A percentile compares a stretch with the other conserved stretches of the same genome.
Evolutionary conservation across 352 stramenopile genomes (phyloP).

Genomic region (Stephanocyclus meneghinianus): DNA sequence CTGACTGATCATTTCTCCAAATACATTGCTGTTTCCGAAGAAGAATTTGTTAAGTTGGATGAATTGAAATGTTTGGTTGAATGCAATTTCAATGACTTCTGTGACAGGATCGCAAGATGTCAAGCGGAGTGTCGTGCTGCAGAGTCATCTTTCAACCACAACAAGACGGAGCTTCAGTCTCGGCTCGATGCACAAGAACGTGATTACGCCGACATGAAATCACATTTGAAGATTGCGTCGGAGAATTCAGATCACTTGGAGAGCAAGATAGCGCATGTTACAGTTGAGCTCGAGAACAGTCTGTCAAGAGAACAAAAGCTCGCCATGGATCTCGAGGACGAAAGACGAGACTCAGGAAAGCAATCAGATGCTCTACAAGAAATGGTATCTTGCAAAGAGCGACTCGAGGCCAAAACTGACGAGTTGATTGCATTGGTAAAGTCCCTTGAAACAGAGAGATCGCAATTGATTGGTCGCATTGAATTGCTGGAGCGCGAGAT

Average conservation of each 20-base stretch:
- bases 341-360: no score
- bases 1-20: neutral
- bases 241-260: no score
- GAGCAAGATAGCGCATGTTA: no score
- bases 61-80: neutral
- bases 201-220: no score
- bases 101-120: neutral
- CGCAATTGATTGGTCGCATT: conserved; percentile 23
- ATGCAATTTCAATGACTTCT: neutral
- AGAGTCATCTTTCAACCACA: neutral
- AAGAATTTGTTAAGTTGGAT: conserved; percentile 1
- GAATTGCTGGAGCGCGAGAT: conserved; percentile 20
- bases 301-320: no score
- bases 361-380: neutral
- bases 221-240: no score
- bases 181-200: neutral
- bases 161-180: neutral
- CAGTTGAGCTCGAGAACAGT: no score
- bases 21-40: neutral
- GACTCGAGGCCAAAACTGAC: neutral
- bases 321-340: no score
- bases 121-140: neutral
- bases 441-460: conserved; percentile 22
- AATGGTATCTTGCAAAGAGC: neutral
- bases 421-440: conserved; percentile 9